phyloP scores from a whole-genome alignment of 2,329 filamentous ascomycete species.

The Monascus ruber region DNA sequence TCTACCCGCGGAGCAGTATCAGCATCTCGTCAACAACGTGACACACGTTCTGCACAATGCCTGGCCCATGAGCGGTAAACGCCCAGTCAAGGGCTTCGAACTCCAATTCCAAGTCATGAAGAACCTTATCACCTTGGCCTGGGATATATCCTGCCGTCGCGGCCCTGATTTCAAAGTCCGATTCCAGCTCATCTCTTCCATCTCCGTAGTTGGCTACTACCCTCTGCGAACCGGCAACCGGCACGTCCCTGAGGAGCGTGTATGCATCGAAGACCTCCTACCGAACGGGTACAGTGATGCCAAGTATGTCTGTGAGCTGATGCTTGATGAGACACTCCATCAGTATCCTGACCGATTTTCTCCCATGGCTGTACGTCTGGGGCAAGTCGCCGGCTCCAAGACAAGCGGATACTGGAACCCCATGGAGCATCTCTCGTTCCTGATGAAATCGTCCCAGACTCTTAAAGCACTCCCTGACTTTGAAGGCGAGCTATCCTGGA shows the following conservation, averaged over 20 bases:
- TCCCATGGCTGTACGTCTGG: slow-evolving; percentile 35
- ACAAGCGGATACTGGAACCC: slow-evolving; percentile 45
- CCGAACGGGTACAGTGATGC: slow-evolving; percentile 43
- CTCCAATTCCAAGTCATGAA: slow-evolving; percentile 34
- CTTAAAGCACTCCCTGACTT: slow-evolving; percentile 33
- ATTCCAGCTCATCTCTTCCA: slow-evolving; percentile 35
- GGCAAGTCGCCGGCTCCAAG: slow-evolving; percentile 43
- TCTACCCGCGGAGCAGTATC: slow-evolving; percentile 30
- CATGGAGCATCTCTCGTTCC: slow-evolving; percentile 39
- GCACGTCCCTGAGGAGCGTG: slow-evolving; percentile 34
- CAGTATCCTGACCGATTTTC: slow-evolving; percentile 33
- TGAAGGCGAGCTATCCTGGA: slow-evolving; percentile 34
- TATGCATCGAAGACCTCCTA: slow-evolving; percentile 30
- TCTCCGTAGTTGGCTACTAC: slow-evolving; percentile 28
- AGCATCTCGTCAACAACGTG: slow-evolving; percentile 23
- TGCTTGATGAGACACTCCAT: slow-evolving; percentile 39
- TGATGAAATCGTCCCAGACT: slow-evolving; percentile 41
- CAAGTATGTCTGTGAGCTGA: slow-evolving; percentile 41
- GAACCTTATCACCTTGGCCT: slow-evolving; percentile 38
- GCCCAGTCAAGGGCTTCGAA: slow-evolving; percentile 10
- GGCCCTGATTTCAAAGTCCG: slow-evolving; percentile 10
- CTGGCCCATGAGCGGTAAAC: slow-evolving; percentile 17
- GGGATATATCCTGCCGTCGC: slow-evolving; percentile 15
- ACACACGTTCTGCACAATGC: slow-evolving; percentile 36
- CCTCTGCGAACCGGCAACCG: slow-evolving; percentile 11